Conservation (phyloP, 2,329 filamentous ascomycete species). For the Akanthomyces lecanii region DNA sequence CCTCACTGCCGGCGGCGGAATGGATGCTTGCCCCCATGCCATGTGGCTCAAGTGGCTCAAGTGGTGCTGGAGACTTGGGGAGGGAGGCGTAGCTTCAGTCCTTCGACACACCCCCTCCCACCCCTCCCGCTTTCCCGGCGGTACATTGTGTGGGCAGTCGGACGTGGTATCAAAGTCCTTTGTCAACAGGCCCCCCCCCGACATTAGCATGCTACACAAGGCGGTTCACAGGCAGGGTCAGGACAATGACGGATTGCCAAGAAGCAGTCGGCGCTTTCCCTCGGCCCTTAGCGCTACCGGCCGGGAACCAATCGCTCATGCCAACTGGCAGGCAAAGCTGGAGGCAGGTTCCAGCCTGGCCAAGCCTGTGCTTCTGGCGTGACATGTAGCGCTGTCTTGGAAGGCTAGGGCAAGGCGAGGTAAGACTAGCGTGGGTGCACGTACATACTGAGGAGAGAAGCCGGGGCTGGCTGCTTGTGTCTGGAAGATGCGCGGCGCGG, state of each 20-base stretch:
- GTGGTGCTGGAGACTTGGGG: not conserved
- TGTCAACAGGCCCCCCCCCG: not conserved
- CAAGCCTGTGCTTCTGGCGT: constrained; percentile 14
- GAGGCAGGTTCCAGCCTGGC: constrained; percentile 13
- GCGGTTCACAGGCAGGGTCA: not conserved
- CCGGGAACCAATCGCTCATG: constrained; percentile 9
- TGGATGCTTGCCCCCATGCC: constrained; percentile 4
- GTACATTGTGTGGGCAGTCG: not conserved
- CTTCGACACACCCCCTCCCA: not conserved
- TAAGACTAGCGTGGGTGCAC: constrained; percentile 8
- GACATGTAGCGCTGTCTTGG: constrained; percentile 2
- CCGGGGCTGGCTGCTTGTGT: constrained; percentile 2
- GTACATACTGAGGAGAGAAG: not conserved
- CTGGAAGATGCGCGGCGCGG: constrained; percentile 10
- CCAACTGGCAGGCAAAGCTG: constrained; percentile 1
- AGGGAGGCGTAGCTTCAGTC: not conserved
- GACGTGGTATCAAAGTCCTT: not conserved
- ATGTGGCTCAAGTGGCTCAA: constrained; percentile 4
- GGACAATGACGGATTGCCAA: constrained; percentile 13
- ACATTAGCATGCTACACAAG: not conserved
- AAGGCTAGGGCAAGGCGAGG: constrained; percentile 8
- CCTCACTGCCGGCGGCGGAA: constrained; percentile 12
- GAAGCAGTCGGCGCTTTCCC: constrained; percentile 7
- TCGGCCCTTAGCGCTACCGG: constrained; percentile 7
- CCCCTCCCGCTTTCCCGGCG: not conserved